phyloP scores from a whole-genome alignment of 164 flowering plant genomes.

The Tinospora cordifolia region DNA sequence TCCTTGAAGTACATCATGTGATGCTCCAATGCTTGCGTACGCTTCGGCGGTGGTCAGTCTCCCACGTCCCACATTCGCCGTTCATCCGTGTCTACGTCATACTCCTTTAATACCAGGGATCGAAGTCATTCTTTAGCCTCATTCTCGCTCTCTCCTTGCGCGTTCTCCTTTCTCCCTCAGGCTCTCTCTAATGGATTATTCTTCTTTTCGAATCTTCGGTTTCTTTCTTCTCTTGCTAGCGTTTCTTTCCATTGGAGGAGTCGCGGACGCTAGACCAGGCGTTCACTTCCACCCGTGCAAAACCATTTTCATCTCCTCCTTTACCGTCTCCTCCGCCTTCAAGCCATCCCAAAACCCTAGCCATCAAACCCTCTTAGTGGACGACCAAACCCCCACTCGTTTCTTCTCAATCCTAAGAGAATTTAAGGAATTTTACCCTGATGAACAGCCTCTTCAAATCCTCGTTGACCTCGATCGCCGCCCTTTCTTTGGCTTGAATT shows the following conservation, averaged over 20 bases:
- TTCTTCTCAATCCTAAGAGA: constrained; percentile 17
- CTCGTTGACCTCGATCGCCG: constrained; percentile 11
- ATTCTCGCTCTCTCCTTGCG: not conserved
- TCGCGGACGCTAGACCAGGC: constrained; percentile 33
- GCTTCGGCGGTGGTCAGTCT: too few relatives aligned
- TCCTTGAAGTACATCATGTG: too few relatives aligned
- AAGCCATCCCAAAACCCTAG: constrained; percentile 9
- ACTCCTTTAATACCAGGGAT: too few relatives aligned
- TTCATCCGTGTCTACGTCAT: too few relatives aligned
- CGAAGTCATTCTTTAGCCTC: too few relatives aligned
- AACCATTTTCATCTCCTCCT: constrained; percentile 35
- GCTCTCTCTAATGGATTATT: constrained; percentile 20
- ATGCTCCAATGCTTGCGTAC: too few relatives aligned
- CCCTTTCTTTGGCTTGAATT: not conserved
- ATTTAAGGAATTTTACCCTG: constrained; percentile 13
- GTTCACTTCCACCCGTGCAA: constrained; percentile 38
- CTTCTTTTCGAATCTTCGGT: constrained; percentile 4
- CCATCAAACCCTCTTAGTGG: not conserved
- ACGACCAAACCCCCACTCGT: constrained; percentile 12
- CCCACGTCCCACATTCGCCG: too few relatives aligned
- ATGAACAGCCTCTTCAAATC: constrained; percentile 9
- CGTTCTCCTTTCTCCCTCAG: not conserved
- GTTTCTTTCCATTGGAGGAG: constrained; percentile 18
- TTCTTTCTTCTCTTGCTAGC: constrained; percentile 9
- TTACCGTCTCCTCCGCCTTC: constrained; percentile 25